A percentile compares a stretch with the other conserved stretches of the same genome.
Conservation (phyloP, 345 rosid genomes). For the Barbarea vulgaris region DNA sequence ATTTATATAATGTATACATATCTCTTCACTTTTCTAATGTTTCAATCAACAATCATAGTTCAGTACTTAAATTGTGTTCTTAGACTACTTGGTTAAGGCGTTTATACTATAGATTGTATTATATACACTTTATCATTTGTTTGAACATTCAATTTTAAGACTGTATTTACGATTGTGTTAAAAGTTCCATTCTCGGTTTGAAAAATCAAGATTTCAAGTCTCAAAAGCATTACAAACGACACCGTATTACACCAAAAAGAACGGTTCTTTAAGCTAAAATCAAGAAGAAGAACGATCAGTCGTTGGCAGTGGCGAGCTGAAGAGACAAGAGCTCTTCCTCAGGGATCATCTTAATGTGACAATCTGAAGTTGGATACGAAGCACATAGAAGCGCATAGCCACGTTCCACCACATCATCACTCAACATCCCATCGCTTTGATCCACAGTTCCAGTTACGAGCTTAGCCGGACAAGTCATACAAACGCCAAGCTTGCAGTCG, state of each 20-base stretch:
- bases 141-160: too few relatives aligned
- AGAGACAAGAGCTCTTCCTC: conserved; percentile 85
- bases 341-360: conserved; percentile 78
- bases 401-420: conserved; percentile 92
- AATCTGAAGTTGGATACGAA: conserved; percentile 82
- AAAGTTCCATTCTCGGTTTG: too few relatives aligned
- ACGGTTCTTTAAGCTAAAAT: background rate
- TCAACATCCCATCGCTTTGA: conserved; percentile 97
- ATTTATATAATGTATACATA: too few relatives aligned
- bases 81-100: too few relatives aligned
- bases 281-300: conserved; percentile 37
- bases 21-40: too few relatives aligned
- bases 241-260: conserved; percentile 1
- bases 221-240: background rate
- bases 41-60: too few relatives aligned
- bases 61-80: too few relatives aligned
- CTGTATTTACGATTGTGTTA: too few relatives aligned
- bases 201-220: background rate
- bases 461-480: conserved; percentile 98
- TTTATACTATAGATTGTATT: too few relatives aligned
- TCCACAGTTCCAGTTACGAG: conserved; percentile 72
- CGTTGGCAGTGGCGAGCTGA: conserved; percentile 90
- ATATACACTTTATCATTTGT: too few relatives aligned
- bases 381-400: conserved; percentile 86
- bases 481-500: conserved; percentile 95